phyloP scores from a whole-genome alignment of 306 rosid species.

The Cicer chorassanicum region DNA sequence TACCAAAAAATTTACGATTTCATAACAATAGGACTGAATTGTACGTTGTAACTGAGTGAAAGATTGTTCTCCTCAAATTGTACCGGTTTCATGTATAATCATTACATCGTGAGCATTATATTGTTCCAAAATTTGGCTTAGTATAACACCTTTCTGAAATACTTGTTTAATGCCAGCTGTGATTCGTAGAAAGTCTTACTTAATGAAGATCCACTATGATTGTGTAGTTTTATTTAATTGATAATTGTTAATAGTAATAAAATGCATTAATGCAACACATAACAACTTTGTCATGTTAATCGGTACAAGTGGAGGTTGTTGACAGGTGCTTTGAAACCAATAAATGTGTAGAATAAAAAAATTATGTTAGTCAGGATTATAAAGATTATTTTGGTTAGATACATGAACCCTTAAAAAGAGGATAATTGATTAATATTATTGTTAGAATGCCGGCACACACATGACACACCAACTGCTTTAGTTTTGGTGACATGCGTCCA shows the following conservation, averaged over 20 bases:
- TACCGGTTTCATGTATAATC: background rate
- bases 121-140: background rate
- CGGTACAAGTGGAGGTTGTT: background rate
- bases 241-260: background rate
- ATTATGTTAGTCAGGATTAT: constrained; percentile 33
- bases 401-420: background rate
- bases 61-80: too few relatives aligned
- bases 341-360: background rate
- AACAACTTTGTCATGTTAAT: background rate
- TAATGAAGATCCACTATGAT: constrained; percentile 30
- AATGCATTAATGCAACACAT: constrained; percentile 24
- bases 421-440: background rate
- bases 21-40: too few relatives aligned
- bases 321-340: constrained; percentile 33
- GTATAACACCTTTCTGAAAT: background rate
- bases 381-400: constrained; percentile 36
- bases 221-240: constrained; percentile 5
- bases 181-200: background rate
- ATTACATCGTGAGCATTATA: background rate
- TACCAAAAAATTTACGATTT: too few relatives aligned
- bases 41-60: too few relatives aligned
- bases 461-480: constrained; percentile 11
- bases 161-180: background rate
- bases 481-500: constrained; percentile 22
- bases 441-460: constrained; percentile 11